A percentile compares a stretch with the other conserved stretches of the same genome.
These are phyloP conservation scores for Rutstroemia sydowiana DNA, from an alignment of 2,329 filamentous ascomycete genomes.

Conservation along the genomic window DNA sequence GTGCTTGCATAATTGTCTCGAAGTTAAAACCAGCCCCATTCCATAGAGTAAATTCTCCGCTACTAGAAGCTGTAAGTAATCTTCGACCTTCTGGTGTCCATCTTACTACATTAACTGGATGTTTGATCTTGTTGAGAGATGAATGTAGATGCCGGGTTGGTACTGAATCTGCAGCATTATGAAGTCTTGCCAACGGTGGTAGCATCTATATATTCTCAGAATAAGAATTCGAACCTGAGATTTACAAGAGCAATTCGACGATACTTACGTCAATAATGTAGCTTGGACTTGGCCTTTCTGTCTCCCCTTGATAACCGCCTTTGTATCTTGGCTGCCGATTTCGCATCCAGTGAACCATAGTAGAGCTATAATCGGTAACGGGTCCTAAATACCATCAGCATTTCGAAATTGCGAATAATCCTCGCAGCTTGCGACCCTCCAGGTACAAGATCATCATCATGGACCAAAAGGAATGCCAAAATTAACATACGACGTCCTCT, in stretches of 20 bases:
- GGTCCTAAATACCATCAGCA: conserved; percentile 49
- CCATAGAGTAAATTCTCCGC: conserved; percentile 97
- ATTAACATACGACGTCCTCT: conserved; percentile 29
- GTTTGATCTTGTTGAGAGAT: conserved; percentile 97
- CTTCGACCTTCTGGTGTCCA: conserved; percentile 96
- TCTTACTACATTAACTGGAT: conserved; percentile 91
- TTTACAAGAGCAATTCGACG: background rate
- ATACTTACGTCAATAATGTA: conserved; percentile 77
- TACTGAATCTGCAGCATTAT: conserved; percentile 75
- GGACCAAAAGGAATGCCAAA: background rate
- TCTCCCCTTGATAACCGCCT: conserved; percentile 63
- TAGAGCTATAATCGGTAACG: conserved; percentile 88
- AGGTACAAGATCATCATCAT: background rate
- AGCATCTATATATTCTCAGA: conserved; percentile 57
- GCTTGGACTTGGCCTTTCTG: conserved; percentile 77
- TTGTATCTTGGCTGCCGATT: conserved; percentile 71
- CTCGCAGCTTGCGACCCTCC: background rate
- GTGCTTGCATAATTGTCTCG: conserved; percentile 97
- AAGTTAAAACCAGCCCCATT: conserved; percentile 99
- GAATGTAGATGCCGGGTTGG: conserved; percentile 94
- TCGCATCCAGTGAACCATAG: conserved; percentile 85
- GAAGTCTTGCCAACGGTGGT: conserved; percentile 68
- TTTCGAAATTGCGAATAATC: background rate
- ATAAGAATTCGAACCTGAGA: background rate
- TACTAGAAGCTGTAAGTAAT: conserved; percentile 86